A percentile compares a stretch with the other conserved stretches of the same genome.
phyloP scores from a whole-genome alignment of 805 yeast genomes.

The Brettanomyces sp. region DNA sequence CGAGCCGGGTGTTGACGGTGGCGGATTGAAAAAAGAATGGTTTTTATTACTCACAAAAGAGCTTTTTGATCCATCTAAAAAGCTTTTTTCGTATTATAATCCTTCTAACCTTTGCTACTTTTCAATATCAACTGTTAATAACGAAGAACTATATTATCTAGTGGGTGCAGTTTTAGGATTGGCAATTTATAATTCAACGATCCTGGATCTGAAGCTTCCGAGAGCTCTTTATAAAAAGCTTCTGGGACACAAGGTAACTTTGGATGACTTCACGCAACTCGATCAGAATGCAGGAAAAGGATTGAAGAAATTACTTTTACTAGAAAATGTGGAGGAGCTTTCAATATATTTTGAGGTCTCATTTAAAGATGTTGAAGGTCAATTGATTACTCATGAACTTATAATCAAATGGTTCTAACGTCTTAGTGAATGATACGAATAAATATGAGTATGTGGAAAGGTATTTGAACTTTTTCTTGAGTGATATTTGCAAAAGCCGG shows the following conservation, averaged over 20 bases:
- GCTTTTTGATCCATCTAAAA: conserved; percentile 58
- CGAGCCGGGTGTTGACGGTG: conserved; percentile 94
- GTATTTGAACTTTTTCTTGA: conserved; percentile 54
- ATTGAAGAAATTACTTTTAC: conserved; percentile 36
- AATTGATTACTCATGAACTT: conserved; percentile 37
- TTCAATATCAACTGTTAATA: conserved; percentile 34
- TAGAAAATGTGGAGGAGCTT: conserved; percentile 37
- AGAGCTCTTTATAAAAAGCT: conserved; percentile 67
- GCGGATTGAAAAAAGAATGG: conserved; percentile 94
- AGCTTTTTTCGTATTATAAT: conserved; percentile 56
- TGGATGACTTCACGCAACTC: conserved; percentile 59
- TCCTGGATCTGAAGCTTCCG: conserved; percentile 74
- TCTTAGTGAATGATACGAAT: conserved; percentile 50
- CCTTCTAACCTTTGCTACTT: conserved; percentile 78
- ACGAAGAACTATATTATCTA: conserved; percentile 53
- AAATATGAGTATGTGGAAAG: conserved; percentile 49
- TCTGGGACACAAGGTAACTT: conserved; percentile 40
- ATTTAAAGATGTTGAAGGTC: conserved; percentile 40
- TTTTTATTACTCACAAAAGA: conserved; percentile 64
- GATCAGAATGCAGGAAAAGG: conserved; percentile 59
- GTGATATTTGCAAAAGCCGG: conserved; percentile 41
- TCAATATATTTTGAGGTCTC: conserved; percentile 54
- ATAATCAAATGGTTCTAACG: conserved; percentile 45
- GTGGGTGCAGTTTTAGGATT: conserved; percentile 84
- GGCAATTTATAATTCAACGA: conserved; percentile 85